phyloP scores from a whole-genome alignment of 164 flowering plant species.

The Aristolochia contorta region DNA sequence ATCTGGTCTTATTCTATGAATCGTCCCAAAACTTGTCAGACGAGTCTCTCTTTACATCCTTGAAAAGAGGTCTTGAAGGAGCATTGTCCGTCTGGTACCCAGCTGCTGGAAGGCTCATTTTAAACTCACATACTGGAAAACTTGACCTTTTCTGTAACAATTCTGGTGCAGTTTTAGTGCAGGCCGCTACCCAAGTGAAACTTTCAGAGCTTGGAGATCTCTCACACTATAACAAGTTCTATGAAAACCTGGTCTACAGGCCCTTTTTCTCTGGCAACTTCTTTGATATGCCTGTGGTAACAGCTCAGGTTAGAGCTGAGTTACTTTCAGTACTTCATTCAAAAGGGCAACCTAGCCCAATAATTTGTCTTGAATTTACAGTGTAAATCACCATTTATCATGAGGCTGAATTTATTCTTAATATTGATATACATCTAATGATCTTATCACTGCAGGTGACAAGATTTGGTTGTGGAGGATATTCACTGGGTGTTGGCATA shows the following conservation, averaged over 20 bases:
- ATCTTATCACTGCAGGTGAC: conserved; percentile 19
- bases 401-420: not conserved
- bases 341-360: no score
- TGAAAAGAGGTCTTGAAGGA: conserved; percentile 34
- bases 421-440: not conserved
- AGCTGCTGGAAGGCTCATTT: conserved; percentile 37
- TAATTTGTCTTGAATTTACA: no score
- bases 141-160: conserved; percentile 42
- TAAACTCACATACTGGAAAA: conserved; percentile 22
- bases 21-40: conserved; percentile 10
- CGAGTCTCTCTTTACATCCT: conserved; percentile 17
- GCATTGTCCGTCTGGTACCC: conserved; percentile 37
- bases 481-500: conserved; percentile 25
- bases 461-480: conserved; percentile 36
- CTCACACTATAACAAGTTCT: conserved; percentile 31
- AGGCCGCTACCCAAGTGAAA: conserved; percentile 27
- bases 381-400: not conserved
- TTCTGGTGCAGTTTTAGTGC: conserved; percentile 37
- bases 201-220: conserved; percentile 43
- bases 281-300: conserved; percentile 39
- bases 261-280: conserved; percentile 30
- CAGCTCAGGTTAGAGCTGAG: conserved; percentile 36
- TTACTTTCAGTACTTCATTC: no score
- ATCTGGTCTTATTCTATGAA: conserved; percentile 40
- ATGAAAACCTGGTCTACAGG: conserved; percentile 33